Evolutionary conservation across 805 yeast species (phyloP).

Genomic region (Pachysolen tannophilus): DNA sequence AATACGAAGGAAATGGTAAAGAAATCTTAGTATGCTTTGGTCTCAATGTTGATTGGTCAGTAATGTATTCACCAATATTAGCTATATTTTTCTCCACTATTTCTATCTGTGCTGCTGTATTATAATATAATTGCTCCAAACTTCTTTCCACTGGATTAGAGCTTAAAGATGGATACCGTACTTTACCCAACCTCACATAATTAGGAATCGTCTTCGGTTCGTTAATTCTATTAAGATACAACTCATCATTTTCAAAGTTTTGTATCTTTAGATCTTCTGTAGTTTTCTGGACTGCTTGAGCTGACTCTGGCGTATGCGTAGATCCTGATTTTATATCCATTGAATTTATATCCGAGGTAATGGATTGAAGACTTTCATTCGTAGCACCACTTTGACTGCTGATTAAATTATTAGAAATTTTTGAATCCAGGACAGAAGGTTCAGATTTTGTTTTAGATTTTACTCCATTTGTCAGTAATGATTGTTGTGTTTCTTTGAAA

Average conservation of each 20-base stretch:
- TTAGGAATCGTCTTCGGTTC: conserved; percentile 18
- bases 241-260: conserved; percentile 19
- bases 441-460: too few relatives aligned
- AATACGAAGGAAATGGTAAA: conserved; percentile 16
- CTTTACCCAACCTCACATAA: conserved; percentile 12
- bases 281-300: neutral
- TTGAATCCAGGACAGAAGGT: too few relatives aligned
- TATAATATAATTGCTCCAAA: conserved; percentile 21
- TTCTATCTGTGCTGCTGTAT: conserved; percentile 21
- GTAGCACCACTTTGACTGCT: too few relatives aligned
- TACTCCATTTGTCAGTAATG: too few relatives aligned
- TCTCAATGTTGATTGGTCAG: conserved; percentile 14
- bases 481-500: too few relatives aligned
- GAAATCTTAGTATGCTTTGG: conserved; percentile 17
- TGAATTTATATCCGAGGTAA: too few relatives aligned
- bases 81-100: conserved; percentile 16
- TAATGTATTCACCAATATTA: conserved; percentile 15
- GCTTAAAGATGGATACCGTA: conserved; percentile 5
- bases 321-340: neutral
- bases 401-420: too few relatives aligned
- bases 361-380: too few relatives aligned
- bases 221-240: conserved; percentile 14
- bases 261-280: conserved; percentile 6
- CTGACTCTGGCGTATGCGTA: neutral
- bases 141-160: conserved; percentile 14